phyloP scores from a whole-genome alignment of 1,139 yeast species.

The Blastobotrys proliferans region DNA sequence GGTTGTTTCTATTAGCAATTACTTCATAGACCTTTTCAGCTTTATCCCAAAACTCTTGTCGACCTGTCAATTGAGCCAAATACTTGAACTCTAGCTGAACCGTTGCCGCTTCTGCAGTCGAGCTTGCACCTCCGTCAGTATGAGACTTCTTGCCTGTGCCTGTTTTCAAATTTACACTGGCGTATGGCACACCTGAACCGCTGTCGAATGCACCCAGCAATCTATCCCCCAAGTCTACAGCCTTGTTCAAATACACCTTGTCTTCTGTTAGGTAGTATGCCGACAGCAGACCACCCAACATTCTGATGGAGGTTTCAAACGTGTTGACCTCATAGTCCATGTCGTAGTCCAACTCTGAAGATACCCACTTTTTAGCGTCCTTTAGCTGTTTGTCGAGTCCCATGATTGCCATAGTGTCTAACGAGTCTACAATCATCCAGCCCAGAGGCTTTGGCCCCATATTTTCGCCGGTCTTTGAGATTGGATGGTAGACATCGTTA shows the following conservation, averaged over 20 bases:
- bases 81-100: conserved; percentile 87
- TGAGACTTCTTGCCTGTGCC: conserved; percentile 60
- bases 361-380: conserved; percentile 73
- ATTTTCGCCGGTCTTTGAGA: conserved; percentile 58
- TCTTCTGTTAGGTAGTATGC: conserved; percentile 73
- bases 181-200: conserved; percentile 61
- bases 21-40: conserved; percentile 48
- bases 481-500: conserved; percentile 60
- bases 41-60: conserved; percentile 68
- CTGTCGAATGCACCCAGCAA: conserved; percentile 63
- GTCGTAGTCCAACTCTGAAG: conserved; percentile 51
- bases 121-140: conserved; percentile 63
- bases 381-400: conserved; percentile 61
- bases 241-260: conserved; percentile 69
- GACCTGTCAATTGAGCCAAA: conserved; percentile 75
- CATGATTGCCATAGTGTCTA: conserved; percentile 84
- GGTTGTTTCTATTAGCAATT: conserved; percentile 37
- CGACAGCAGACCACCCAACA: conserved; percentile 85
- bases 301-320: conserved; percentile 88
- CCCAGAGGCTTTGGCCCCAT: conserved; percentile 86
- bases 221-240: conserved; percentile 60
- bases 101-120: conserved; percentile 90
- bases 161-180: conserved; percentile 55
- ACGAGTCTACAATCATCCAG: conserved; percentile 89
- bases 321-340: conserved; percentile 76